Evolutionary conservation across 371 early-diverging fungal genomes (phyloP), one percentile per base, ranked within the genome.

Genomic region (Mucor ambiguus): DNA sequence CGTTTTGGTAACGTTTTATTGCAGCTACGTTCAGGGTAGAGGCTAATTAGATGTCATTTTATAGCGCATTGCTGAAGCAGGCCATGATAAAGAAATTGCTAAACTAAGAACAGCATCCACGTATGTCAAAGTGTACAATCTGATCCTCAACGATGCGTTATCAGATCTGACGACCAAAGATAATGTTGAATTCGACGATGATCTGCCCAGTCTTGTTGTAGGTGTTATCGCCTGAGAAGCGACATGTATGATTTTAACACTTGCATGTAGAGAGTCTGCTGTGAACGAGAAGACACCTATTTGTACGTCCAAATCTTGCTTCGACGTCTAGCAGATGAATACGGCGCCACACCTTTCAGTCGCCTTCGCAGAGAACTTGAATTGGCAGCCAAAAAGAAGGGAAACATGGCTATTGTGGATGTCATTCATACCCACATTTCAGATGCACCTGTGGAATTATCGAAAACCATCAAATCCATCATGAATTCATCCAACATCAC

Each of bases 211-310:
- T 38, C 57, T 87, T 26, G 68, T 81, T 37, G 87, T 86, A 84
- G 61, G 29, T 55, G 30, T 37, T 22, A 29, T 16, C 26, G 57
- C 7, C 41, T 48, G 37, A 37, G 30, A 62, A 37, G 26, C 5
- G 10, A 18, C n/a, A 44, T 48, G 16, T 5, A 26, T 33, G 16
- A 59, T 35, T 10, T 12, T n/a, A 12, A 12, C 12, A 52, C 9
- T 2, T 52, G 37, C 46, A 4, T n/a, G 22, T 75, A 88, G 88
- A 77, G 82, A 69, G 77, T 89, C 0, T 88, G 86, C 44, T 88
- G 89, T 68, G 89, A 85, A 64, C 79, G 84, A 67, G 88, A 92
- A 68, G 88, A 89, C 48, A 88, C 87, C 0, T 92, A 92, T 58
- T 69, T 92, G 33, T 82, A 85, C 54, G 84, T 89, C 5, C 90